Percentiles rank a stretch among this genome's conserved stretches.
Conservation (phyloP, 2,329 filamentous ascomycete genomes). For the Trichophyton simii region DNA sequence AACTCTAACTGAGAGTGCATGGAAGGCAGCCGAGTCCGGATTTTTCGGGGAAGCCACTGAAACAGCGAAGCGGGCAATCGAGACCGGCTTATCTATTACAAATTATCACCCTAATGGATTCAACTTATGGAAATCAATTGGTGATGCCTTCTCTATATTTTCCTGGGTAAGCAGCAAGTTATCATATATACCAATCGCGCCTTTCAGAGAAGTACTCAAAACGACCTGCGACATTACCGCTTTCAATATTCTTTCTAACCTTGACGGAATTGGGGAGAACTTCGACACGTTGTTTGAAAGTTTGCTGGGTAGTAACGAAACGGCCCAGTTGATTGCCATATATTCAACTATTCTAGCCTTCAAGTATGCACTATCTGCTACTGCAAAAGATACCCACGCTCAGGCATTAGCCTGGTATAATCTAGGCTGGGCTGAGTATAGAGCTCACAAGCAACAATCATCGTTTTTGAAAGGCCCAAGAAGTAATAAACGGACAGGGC, state of each 20-base stretch:
- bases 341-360: constrained; percentile 69
- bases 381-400: constrained; percentile 63
- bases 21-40: constrained; percentile 65
- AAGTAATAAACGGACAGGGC: constrained; percentile 45
- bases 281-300: constrained; percentile 25
- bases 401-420: constrained; percentile 97
- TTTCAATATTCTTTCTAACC: constrained; percentile 52
- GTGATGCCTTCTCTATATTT: constrained; percentile 77
- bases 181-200: constrained; percentile 47
- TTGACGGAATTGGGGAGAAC: constrained; percentile 51
- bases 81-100: constrained; percentile 52
- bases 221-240: constrained; percentile 37
- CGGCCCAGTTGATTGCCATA: constrained; percentile 43
- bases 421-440: constrained; percentile 83
- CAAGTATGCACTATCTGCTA: constrained; percentile 69
- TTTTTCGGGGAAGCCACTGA: constrained; percentile 72
- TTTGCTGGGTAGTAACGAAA: constrained; percentile 19
- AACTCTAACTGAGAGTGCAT: constrained; percentile 69
- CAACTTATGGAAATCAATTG: constrained; percentile 90
- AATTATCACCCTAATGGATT: constrained; percentile 57
- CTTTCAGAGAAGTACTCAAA: constrained; percentile 47
- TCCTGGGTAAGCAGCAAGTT: constrained; percentile 60
- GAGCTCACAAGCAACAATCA: constrained; percentile 50
- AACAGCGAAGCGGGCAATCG: constrained; percentile 56
- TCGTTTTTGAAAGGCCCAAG: constrained; percentile 25